Base-by-base conservation (phyloP, 306 rosid species). In the Erythrophleum fordii region DNA sequence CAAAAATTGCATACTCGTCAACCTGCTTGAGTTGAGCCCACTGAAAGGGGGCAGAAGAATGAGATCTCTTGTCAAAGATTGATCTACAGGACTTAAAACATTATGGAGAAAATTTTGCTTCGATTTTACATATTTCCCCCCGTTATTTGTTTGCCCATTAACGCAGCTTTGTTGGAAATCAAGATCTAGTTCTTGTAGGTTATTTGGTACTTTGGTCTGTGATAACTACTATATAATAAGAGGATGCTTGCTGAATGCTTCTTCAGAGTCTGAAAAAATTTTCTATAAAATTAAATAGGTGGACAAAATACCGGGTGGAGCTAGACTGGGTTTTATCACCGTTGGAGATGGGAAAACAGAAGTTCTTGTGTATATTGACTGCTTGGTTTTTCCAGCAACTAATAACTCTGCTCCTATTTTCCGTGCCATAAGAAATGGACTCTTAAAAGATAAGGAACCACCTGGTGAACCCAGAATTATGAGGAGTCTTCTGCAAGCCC, bases 401-500 rank as follows among this genome's bases (percentile, higher is more conserved):
- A 84, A 67, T 18, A 85, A 55, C 48, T 83, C 94, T 29, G 90
- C 91, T 26, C 98, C 99, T 6, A 22, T 93, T 42, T 95, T 95
- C 77, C 90, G 94, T 45, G 99, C 98, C 68, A 82, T 83, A 29
- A 90, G 97, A 89, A 89, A 93, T 78, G 98, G 99, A 25, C 90
- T 79, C 61, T 65, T 81, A 26, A 95, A 93, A 79, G 91, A 91
- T 72, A 83, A 79, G 69, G 81, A 86, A 31, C 94, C 87, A n/a
- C 98, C 98, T 0, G 98, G 99, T 45, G 98, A 95, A 70, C 93
- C 97, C 16, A 91, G 99, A 80, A 91, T 95, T 42, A 95, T 95
- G 98, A 89, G 96, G 78, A 93, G 97, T 72, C 97, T 93, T 77
- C 85, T 89, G 75, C 62, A 66, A 78, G 99, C 99, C 81, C 94